Base-by-base conservation (phyloP, 495 filamentous ascomycete genomes). In the Elasticomyces elasticus region DNA sequence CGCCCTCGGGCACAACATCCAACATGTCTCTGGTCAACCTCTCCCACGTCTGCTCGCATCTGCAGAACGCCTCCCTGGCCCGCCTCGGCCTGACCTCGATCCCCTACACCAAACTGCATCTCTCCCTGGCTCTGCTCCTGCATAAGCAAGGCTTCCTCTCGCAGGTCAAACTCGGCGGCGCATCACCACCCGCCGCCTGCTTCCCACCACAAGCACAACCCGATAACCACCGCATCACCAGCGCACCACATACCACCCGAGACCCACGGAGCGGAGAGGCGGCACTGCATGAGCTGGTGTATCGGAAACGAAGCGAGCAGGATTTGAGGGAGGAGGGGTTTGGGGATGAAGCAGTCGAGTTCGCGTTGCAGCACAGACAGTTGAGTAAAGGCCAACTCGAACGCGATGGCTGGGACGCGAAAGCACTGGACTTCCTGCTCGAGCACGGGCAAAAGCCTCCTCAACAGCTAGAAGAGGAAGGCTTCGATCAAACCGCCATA, bases 1-100 rank as follows among this genome's bases (percentile, higher is more conserved):
- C 20, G 58, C 60, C 28, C 50, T 37, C 31, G 49, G 33, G 59
- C 64, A 45, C 54, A 58, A 53, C 55, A 59, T 37, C 64, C 62
- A 70, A 54, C 45, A 97, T 97, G 92, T 94, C 89, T 65, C 82
- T 98, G 73, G 75, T 80, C 64, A 80, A 81, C 69, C 79, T 97
- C 62, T 71, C 81, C 49, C 69, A 91, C 75, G 78, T 89, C 63
- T 94, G 87, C 72, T 87, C 88, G 48, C 92, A 97, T 76, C 78
- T 98, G 33, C 89, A 95, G 73, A 98, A 98, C 75, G 86, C 86
- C 63, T 83, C 86, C 45, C 83, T 83, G 66, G 90, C 86, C 6
- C 85, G 85, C 0, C 81, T 98, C 2, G 86, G 85, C 53, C 76
- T 94, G 2, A 96, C 94, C 37, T 92, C 88, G 6, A 76, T 97